A percentile compares a stretch with the other conserved stretches of the same genome.
Conservation (phyloP, 148 eudicot genomes). For the Mesembryanthemum crystallinum region DNA sequence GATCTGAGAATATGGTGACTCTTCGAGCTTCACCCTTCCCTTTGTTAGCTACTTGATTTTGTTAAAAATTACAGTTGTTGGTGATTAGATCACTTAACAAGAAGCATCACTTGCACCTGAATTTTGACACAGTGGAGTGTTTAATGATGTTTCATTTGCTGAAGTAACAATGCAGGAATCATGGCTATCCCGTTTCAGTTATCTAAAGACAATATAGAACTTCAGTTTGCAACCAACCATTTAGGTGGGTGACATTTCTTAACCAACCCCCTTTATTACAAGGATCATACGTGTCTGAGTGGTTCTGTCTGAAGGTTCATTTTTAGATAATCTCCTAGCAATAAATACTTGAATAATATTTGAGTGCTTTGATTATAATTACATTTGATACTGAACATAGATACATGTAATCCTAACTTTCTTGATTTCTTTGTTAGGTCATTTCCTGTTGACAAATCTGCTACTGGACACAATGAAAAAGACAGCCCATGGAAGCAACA, state of each 20-base stretch:
- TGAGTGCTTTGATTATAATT: neutral
- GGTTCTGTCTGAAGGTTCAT: neutral
- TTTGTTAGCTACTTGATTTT: slow-evolving; percentile 4
- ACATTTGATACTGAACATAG: neutral
- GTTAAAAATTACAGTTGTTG: neutral
- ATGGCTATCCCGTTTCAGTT: slow-evolving; percentile 74
- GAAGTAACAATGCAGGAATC: slow-evolving; percentile 94
- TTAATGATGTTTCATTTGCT: slow-evolving; percentile 13
- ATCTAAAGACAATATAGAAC: slow-evolving; percentile 75
- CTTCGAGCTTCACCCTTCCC: neutral
- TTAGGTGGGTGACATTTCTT: slow-evolving; percentile 40
- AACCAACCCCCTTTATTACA: neutral
- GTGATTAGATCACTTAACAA: neutral
- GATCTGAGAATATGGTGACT: neutral
- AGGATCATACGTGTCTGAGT: neutral
- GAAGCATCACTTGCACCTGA: neutral
- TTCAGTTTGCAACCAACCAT: slow-evolving; percentile 91
- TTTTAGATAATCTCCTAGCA: neutral
- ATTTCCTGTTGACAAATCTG: slow-evolving; percentile 79
- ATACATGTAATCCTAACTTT: neutral
- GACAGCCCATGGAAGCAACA: slow-evolving; percentile 54
- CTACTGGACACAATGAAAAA: slow-evolving; percentile 73
- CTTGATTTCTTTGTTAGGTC: slow-evolving; percentile 42
- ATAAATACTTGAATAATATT: neutral
- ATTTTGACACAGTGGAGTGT: neutral